Percentiles rank a stretch among this genome's conserved stretches.
These are phyloP conservation scores for Naganishia sp. DNA, from an alignment of 1,284 basidiomycete species.

Conservation along the genomic window DNA sequence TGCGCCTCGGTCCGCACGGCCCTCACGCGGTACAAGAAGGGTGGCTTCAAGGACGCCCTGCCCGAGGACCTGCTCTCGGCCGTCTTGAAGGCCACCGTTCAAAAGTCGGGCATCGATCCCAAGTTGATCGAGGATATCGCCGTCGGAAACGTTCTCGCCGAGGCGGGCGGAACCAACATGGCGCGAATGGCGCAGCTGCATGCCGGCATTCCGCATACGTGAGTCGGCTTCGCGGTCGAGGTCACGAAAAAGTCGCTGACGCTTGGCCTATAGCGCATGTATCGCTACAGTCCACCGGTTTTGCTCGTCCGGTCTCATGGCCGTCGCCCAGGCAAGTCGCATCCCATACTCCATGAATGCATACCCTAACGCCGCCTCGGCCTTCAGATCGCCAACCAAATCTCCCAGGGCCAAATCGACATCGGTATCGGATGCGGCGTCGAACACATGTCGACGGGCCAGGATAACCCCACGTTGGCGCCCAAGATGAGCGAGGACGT, in stretches of 20 bases:
- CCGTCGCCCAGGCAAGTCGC: slow-evolving; percentile 64
- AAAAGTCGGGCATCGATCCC: slow-evolving; percentile 59
- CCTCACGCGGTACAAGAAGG: slow-evolving; percentile 84
- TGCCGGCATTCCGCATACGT: slow-evolving; percentile 84
- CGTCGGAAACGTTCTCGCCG: slow-evolving; percentile 91
- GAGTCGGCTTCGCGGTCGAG: slow-evolving; percentile 30
- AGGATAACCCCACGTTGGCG: slow-evolving; percentile 33
- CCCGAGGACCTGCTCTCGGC: slow-evolving; percentile 87
- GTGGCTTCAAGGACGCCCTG: slow-evolving; percentile 89
- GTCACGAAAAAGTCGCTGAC: slow-evolving; percentile 11
- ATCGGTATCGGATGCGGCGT: slow-evolving; percentile 80
- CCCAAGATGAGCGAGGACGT: slow-evolving; percentile 71
- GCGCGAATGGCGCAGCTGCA: slow-evolving; percentile 94
- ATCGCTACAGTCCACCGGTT: slow-evolving; percentile 92
- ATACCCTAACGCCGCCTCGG: slow-evolving; percentile 33
- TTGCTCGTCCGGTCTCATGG: slow-evolving; percentile 88
- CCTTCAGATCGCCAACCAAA: slow-evolving; percentile 69
- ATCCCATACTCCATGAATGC: not conserved
- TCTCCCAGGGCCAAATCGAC: slow-evolving; percentile 77
- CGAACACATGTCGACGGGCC: slow-evolving; percentile 80
- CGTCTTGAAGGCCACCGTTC: slow-evolving; percentile 66
- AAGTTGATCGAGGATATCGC: slow-evolving; percentile 82
- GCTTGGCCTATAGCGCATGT: slow-evolving; percentile 54
- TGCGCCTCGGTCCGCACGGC: slow-evolving; percentile 80
- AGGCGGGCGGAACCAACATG: slow-evolving; percentile 82